Conservation (phyloP, 371 early-diverging fungal genomes). For the Quaeritorhiza haematococci region DNA sequence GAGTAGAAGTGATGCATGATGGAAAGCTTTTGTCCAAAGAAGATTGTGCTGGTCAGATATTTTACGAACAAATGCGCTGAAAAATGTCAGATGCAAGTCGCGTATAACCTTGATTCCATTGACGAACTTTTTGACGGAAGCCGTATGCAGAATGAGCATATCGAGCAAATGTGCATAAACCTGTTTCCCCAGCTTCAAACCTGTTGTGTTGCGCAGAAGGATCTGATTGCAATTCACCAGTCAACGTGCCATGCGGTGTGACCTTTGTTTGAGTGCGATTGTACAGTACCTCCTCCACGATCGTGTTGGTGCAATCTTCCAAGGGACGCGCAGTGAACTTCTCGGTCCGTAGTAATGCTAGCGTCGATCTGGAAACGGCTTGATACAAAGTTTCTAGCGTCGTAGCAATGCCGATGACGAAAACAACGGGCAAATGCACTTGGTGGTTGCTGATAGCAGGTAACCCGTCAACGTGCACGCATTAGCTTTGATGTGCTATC, state of each 20-base stretch:
- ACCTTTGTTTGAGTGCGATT: neutral
- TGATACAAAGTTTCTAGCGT: constrained; percentile 78
- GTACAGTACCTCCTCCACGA: constrained; percentile 57
- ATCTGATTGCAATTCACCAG: constrained; percentile 26
- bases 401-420: constrained; percentile 82
- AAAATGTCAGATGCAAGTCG: too few species aligned
- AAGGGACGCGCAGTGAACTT: constrained; percentile 74
- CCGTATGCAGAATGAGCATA: constrained; percentile 70
- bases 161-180: constrained; percentile 72
- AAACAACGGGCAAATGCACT: constrained; percentile 65
- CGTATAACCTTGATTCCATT: constrained; percentile 70
- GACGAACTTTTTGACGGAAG: constrained; percentile 68
- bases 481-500: neutral
- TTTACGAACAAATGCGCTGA: too few species aligned
- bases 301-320: constrained; percentile 67
- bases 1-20: constrained; percentile 82
- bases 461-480: neutral
- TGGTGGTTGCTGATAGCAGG: constrained; percentile 52
- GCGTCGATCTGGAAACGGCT: constrained; percentile 61
- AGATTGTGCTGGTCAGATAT: too few species aligned
- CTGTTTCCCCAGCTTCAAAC: constrained; percentile 60
- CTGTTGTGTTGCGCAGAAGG: constrained; percentile 49
- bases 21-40: too few species aligned
- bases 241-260: neutral
- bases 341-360: constrained; percentile 67